A percentile compares a stretch with the other conserved stretches of the same genome.
phyloP scores from a whole-genome alignment of 108 stramenopile genomes.

The Cylindrotheca fusiformis region DNA sequence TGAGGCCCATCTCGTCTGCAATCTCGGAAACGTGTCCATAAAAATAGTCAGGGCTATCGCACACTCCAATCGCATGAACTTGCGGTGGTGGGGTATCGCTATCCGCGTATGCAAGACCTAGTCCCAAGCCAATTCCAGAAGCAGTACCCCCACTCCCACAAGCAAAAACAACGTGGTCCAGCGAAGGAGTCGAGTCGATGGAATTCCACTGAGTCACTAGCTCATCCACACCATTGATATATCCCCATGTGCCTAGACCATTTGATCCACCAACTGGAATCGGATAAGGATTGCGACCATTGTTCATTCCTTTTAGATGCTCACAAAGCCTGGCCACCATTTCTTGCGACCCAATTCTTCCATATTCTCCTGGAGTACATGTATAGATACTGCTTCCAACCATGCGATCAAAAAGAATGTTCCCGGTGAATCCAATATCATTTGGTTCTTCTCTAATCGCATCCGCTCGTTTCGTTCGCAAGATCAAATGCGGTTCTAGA shows the following conservation, averaged over 20 bases:
- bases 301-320: constrained; percentile 19
- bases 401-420: constrained; percentile 82
- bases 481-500: constrained; percentile 75
- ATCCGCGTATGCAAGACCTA: constrained; percentile 47
- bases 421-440: constrained; percentile 62
- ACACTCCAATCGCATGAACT: constrained; percentile 86
- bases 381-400: constrained; percentile 73
- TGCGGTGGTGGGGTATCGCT: constrained; percentile 23
- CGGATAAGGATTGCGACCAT: constrained; percentile 31
- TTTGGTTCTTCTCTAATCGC: constrained; percentile 18
- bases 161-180: constrained; percentile 89
- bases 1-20: constrained; percentile 74
- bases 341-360: constrained; percentile 60
- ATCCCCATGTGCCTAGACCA: constrained; percentile 85
- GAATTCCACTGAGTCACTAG: constrained; percentile 29
- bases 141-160: constrained; percentile 90
- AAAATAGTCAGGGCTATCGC: constrained; percentile 89
- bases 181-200: constrained; percentile 21
- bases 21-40: constrained; percentile 60
- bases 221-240: constrained; percentile 82
- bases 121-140: constrained; percentile 73
- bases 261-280: constrained; percentile 92
- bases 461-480: constrained; percentile 62
- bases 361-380: constrained; percentile 87
- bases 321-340: constrained; percentile 54